phyloP scores from a whole-genome alignment of 305 asterid genomes.

The Plantago coronopus region DNA sequence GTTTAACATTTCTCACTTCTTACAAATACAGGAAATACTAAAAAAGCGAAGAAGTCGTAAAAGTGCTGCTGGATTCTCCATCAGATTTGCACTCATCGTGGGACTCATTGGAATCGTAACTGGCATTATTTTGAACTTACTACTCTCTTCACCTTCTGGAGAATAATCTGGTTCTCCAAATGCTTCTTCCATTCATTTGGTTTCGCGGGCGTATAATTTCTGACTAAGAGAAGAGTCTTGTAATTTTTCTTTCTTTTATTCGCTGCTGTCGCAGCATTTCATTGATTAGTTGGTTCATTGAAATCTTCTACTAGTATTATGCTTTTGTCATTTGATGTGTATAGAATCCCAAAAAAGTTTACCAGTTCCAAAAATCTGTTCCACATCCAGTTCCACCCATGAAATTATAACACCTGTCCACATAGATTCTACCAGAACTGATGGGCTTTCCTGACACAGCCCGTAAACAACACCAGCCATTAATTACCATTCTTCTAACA shows the following conservation, averaged over 20 bases:
- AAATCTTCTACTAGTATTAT: too few relatives aligned
- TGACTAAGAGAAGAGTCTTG: slow-evolving; percentile 9
- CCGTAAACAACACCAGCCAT: too few relatives aligned
- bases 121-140: slow-evolving; percentile 56
- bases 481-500: too few relatives aligned
- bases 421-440: too few relatives aligned
- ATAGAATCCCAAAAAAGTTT: too few relatives aligned
- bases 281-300: slow-evolving; percentile 14
- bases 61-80: slow-evolving; percentile 40
- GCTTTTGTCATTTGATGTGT: too few relatives aligned
- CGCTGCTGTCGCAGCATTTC: slow-evolving; percentile 7
- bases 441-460: too few relatives aligned
- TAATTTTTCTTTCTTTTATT: neutral
- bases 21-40: slow-evolving; percentile 44
- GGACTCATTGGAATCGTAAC: slow-evolving; percentile 56
- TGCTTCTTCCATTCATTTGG: neutral
- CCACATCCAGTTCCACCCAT: too few relatives aligned
- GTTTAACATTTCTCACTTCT: neutral
- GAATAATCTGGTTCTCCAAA: slow-evolving; percentile 22
- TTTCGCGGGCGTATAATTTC: neutral
- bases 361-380: too few relatives aligned
- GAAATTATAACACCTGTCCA: too few relatives aligned
- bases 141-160: slow-evolving; percentile 43
- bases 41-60: slow-evolving; percentile 43
- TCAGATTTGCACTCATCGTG: slow-evolving; percentile 49